These are phyloP conservation scores for Raddia distichophylla DNA, from an alignment of 176 grass and related monocot genomes.

Conservation along the genomic window DNA sequence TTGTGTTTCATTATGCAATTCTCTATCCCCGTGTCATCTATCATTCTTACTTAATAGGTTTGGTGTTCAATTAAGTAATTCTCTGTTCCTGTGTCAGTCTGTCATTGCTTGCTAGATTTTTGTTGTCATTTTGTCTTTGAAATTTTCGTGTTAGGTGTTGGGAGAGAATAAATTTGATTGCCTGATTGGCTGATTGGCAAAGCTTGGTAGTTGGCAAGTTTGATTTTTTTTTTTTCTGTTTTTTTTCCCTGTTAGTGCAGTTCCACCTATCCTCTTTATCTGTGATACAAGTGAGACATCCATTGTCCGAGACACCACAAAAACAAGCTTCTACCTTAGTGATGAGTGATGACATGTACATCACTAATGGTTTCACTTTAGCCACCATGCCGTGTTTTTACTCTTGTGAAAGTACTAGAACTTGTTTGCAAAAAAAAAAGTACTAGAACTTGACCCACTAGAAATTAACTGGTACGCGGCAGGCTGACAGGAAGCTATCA, in stretches of 20 bases:
- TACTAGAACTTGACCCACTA: background rate
- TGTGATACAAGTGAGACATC: conserved; percentile 5
- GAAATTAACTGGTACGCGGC: background rate
- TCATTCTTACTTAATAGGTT: background rate
- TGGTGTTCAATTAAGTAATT: background rate
- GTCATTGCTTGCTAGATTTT: conserved; percentile 22
- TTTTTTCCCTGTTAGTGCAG: conserved; percentile 30
- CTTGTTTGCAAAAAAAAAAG: too few relatives aligned
- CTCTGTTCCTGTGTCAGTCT: background rate
- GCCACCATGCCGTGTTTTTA: background rate
- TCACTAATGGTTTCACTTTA: background rate
- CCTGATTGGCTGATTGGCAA: background rate
- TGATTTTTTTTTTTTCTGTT: background rate
- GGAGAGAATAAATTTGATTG: background rate
- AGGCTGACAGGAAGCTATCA: background rate
- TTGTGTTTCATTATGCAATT: background rate
- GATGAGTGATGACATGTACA: background rate
- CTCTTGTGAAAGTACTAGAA: background rate
- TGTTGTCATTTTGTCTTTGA: background rate
- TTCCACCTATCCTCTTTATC: conserved; percentile 46
- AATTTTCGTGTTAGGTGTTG: conserved; percentile 26
- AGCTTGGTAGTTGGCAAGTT: conserved; percentile 24
- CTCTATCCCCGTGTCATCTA: background rate
- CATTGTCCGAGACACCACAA: conserved; percentile 22
- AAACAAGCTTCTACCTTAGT: conserved; percentile 18